Percentiles rank a stretch among this genome's conserved stretches.
These are phyloP conservation scores for Carex pumila DNA, from an alignment of 176 grass and related monocot species.

Conservation along the genomic window DNA sequence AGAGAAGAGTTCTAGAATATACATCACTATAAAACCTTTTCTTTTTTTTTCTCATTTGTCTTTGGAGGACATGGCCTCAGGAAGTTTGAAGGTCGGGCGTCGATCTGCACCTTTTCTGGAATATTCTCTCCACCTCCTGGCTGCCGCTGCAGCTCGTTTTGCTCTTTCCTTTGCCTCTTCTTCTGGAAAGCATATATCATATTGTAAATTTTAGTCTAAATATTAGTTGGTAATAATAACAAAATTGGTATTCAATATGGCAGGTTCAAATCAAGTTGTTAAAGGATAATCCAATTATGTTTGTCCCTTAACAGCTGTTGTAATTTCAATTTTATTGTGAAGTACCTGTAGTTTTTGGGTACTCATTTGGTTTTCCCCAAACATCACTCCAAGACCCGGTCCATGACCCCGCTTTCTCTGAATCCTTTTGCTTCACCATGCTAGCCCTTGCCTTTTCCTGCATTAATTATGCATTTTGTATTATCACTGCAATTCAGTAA, in stretches of 20 bases:
- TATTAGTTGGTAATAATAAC: background rate
- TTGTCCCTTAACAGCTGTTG: background rate
- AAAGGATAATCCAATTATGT: background rate
- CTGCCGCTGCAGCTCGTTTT: slow-evolving; percentile 57
- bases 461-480: background rate
- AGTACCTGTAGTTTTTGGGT: slow-evolving; percentile 10
- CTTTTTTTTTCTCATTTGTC: slow-evolving; percentile 33
- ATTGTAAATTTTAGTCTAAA: slow-evolving; percentile 2
- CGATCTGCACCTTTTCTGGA: slow-evolving; percentile 54
- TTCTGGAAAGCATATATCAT: slow-evolving; percentile 25
- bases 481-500: background rate
- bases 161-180: slow-evolving; percentile 58
- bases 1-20: slow-evolving; percentile 2
- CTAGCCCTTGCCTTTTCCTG: slow-evolving; percentile 56
- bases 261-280: background rate
- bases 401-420: slow-evolving; percentile 35
- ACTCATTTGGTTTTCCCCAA: slow-evolving; percentile 45
- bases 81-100: slow-evolving; percentile 54
- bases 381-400: slow-evolving; percentile 53
- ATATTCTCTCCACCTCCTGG: slow-evolving; percentile 83
- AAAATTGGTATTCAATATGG: background rate
- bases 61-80: slow-evolving; percentile 51
- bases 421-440: slow-evolving; percentile 60
- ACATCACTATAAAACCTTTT: background rate
- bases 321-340: background rate